Evolutionary conservation across 345 rosid species (phyloP), one percentile per base, ranked within the genome.

Genomic region (Gossypium ekmanianum): DNA sequence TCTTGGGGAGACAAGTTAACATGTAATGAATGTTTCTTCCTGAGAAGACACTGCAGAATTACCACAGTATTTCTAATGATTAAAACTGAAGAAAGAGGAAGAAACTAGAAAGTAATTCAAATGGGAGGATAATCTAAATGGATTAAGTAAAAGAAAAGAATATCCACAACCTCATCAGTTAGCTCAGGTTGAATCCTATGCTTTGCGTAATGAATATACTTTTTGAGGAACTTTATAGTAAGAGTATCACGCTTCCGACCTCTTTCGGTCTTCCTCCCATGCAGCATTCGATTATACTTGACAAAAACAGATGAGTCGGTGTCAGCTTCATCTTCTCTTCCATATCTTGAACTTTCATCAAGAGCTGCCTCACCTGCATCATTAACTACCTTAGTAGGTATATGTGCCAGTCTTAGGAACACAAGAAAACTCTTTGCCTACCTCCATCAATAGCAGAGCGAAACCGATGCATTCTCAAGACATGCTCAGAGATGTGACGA

Each of bases 201-300:
- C 88, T 95, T 95, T 76, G 99, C 98, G 81, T 95, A 95, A 81
- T 95, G 99, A 77, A 95, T 93, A 65, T 89, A 95, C 88, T 95
- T 95, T 83, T 95, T 95, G 34, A 95, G 89, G 79, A 95, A 91
- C 39, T 58, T 58, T 58, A 58, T 58, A 16, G 34, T 58, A 58
- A 58, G 63, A 58, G 39, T 58, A 22, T 93, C 91, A 39, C 85
- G 86, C 76, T 90, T 91, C 62, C 79, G 90, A 48, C 94, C 91
- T 85, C 85, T 88, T 26, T 79, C 89, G 39, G 77, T 82, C 88
- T 82, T 89, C 85, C 81, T 90, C 61, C 97, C 99, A 84, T 95
- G 98, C 62, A 95, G 88, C 92, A 87, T 91, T 63, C 94, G 84
- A 76, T 95, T 90, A 76, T 90, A 88, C 84, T 93, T 93, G 72